Evolutionary conservation across 345 rosid genomes (phyloP).

Genomic region (Erodium maritimum): DNA sequence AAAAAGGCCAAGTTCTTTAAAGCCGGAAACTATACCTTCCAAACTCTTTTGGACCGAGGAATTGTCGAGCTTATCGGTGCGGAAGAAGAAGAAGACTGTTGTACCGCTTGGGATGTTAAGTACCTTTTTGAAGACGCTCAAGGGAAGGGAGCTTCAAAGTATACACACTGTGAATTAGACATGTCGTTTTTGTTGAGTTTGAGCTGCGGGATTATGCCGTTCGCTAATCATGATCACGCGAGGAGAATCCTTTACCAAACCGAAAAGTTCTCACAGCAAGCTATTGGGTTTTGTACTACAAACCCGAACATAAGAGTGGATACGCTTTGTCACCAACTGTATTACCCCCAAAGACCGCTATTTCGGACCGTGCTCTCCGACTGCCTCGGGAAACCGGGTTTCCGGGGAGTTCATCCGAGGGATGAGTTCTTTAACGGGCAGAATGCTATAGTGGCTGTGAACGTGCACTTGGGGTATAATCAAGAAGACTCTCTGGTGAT

Average conservation of each 20-base stretch:
- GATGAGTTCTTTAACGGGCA: conserved; percentile 73
- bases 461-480: conserved; percentile 85
- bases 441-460: conserved; percentile 88
- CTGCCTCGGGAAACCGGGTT: conserved; percentile 46
- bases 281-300: conserved; percentile 78
- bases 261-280: conserved; percentile 83
- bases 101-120: conserved; percentile 55
- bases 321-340: conserved; percentile 60
- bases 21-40: conserved; percentile 34
- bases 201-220: conserved; percentile 80
- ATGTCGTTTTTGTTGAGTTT: conserved; percentile 70
- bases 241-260: conserved; percentile 82
- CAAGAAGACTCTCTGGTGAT: conserved; percentile 89
- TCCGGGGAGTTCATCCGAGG: conserved; percentile 27
- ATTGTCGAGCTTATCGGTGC: conserved; percentile 65
- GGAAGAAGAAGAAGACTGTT: conserved; percentile 90
- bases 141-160: conserved; percentile 23
- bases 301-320: conserved; percentile 78
- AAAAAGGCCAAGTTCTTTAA: conserved; percentile 34
- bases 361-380: conserved; percentile 66
- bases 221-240: conserved; percentile 84
- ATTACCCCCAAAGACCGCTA: conserved; percentile 81
- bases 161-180: conserved; percentile 76
- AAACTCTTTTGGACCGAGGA: conserved; percentile 52
- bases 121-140: conserved; percentile 31